Base-by-base conservation (phyloP, 2,329 filamentous ascomycete species). In the Sporothrix brasiliensis region DNA sequence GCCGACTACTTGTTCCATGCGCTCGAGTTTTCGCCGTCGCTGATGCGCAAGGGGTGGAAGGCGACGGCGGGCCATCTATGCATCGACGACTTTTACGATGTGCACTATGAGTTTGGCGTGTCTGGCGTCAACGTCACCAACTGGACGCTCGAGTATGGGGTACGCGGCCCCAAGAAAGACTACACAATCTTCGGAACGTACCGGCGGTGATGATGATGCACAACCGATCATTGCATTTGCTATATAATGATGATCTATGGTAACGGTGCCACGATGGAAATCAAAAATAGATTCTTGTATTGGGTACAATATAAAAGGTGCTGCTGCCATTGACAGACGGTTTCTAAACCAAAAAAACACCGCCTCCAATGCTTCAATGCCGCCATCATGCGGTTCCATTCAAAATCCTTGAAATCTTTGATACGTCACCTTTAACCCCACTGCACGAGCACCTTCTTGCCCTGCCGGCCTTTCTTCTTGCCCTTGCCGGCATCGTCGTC, bases 1-100 rank as follows among this genome's bases (percentile, higher is more conserved):
- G 88, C 89, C 0, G 91, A 93, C 76, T 91, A 93, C 73, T 80
- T 93, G 24, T 94, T 94, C 78, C 91, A 93, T 75, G 85, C 89
- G 73, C 80, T 93, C n/a, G 85, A 90, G 70, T 91, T 93, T 11
- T 16, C 11, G 69, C 34, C 63, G 30, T 39, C 11, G 19, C 24
- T 19, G 13, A 50, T 24, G 11, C 58, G 58, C 11, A 47, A 9
- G 1, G 85, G 85, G 0, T 92, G 90, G 88, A 79, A 81, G 54
- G 91, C 90, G 0, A 88, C 84, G 74, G 88, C 89, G 0, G 86
- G 87, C 14, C 91, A 94, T 77, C 79, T 92, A 24, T 93, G 91
- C 76, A 84, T 88, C 27, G 84, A 90, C 34, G 91, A 94, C 75
- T 88, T 88, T 73, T 93, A 93, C 76, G 83, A 91, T 70, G 89